Base-by-base conservation (phyloP, 805 yeast genomes). In the Cyberlindnera sargentensis region DNA sequence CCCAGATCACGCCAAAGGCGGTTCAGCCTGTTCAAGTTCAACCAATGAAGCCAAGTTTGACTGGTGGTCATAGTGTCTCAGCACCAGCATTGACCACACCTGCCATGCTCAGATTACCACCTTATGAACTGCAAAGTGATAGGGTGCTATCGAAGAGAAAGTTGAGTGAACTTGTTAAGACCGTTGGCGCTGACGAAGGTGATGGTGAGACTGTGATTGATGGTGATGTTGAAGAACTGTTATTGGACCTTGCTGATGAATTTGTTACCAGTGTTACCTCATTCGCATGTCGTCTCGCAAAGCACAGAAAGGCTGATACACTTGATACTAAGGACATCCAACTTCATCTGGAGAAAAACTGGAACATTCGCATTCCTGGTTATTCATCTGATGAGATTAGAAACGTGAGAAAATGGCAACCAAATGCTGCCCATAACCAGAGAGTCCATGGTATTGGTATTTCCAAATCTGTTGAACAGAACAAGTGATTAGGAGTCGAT, bases 351-450 rank as follows among this genome's bases (percentile, higher is more conserved):
- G 96, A 89, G 56, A 77, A 85, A 55, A 89, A 90, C 63, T 91
- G 96, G 97, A 90, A 91, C 62, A 87, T 93, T 43, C 78, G 95
- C 53, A 77, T 91, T 29, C 98, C 99, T 0, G 99, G 98, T 4
- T 89, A 80, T 63, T 77, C 95, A 8, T 80, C 88, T 50, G 99
- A 91, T 64, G 98, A 90, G 56, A 82, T 91, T 36, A 72, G 96
- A 55, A 74, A 79, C 56, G 77, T 83, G 20, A 71, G 89, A 56
- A 84, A 80, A 60, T 81, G 84, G 76, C 77, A 73, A 42, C 85
- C 91, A 8, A 76, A 79, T 40, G 55, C 71, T 20, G 65, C 74
- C 25, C 84, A 84, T 56, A 74, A 71, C 42, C 85, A 82, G 51
- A 83, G 84, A 63, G 62, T 82, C 34, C 76, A 77, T 43, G 88